Percentiles rank a stretch among this genome's conserved stretches.
Evolutionary conservation across 768 basidiomycete genomes (phyloP).

Genomic region (Butyriboletus loyo): DNA sequence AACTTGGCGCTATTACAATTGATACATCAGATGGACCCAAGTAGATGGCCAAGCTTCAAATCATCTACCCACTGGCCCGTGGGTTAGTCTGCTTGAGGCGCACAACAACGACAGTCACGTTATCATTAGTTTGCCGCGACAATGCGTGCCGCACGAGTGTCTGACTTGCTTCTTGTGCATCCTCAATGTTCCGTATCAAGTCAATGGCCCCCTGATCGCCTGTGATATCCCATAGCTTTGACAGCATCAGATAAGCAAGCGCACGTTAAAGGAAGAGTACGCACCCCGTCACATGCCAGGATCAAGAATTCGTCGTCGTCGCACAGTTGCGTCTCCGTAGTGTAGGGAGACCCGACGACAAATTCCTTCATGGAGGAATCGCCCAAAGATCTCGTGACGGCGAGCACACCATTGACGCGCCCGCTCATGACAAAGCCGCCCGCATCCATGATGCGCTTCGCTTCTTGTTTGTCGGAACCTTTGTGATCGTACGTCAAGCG

Average conservation of each 20-base stretch:
- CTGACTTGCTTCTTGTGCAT: conserved; percentile 81
- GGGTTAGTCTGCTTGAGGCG: conserved; percentile 54
- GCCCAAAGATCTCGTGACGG: conserved; percentile 92
- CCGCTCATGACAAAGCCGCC: conserved; percentile 99
- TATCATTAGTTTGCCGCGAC: conserved; percentile 87
- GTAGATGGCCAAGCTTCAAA: not conserved
- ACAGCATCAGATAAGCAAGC: conserved; percentile 6
- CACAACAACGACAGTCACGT: conserved; percentile 88
- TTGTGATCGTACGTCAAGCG: conserved; percentile 98
- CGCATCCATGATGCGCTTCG: conserved; percentile 95
- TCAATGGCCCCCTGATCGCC: conserved; percentile 90
- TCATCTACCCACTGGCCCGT: conserved; percentile 12
- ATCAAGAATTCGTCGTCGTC: conserved; percentile 93
- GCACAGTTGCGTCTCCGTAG: conserved; percentile 92
- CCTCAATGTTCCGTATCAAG: conserved; percentile 64
- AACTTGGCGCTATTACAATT: conserved; percentile 6
- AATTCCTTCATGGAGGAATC: conserved; percentile 99
- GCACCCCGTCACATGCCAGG: conserved; percentile 94
- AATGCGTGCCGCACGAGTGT: conserved; percentile 83
- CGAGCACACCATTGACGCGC: conserved; percentile 94
- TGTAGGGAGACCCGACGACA: conserved; percentile 96
- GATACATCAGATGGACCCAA: conserved; percentile 1
- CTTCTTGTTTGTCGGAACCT: conserved; percentile 94
- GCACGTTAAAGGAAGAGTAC: conserved; percentile 30
- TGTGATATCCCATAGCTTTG: conserved; percentile 93